Conservation (phyloP, 1,284 basidiomycete genomes). For the Malassezia furfur region DNA sequence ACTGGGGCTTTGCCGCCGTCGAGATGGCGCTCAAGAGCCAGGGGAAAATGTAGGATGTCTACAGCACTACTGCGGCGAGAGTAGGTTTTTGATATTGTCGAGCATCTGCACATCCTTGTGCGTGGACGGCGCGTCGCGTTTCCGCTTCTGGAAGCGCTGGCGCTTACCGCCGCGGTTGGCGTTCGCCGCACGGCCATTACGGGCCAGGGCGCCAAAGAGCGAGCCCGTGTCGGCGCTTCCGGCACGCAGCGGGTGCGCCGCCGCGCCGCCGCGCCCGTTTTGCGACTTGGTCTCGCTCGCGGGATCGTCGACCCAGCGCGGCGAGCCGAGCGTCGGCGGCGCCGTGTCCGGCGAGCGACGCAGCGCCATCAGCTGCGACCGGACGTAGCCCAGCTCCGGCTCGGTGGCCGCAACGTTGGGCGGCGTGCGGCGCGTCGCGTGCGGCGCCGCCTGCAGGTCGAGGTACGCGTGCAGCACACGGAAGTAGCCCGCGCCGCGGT, state of each 20-base stretch:
- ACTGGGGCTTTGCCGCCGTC: constrained; percentile 89
- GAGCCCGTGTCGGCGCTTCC: constrained; percentile 3
- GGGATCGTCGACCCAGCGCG: constrained; percentile 14
- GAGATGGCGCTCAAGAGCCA: constrained; percentile 53
- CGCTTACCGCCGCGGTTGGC: constrained; percentile 2
- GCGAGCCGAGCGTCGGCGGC: constrained; percentile 11
- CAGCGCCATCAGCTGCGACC: constrained; percentile 16
- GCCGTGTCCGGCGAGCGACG: constrained; percentile 1
- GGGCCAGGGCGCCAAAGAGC: constrained; percentile 15
- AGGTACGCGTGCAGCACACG: constrained; percentile 17
- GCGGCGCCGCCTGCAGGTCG: constrained; percentile 4
- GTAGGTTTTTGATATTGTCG: constrained; percentile 17
- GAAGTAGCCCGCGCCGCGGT: constrained; percentile 14
- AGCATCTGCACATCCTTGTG: constrained; percentile 17
- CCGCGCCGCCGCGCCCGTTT: background rate
- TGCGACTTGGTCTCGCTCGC: background rate
- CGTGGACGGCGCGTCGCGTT: constrained; percentile 8
- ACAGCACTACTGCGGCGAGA: constrained; percentile 13
- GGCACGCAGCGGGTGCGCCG: constrained; percentile 1
- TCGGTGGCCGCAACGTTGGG: background rate
- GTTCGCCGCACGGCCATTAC: constrained; percentile 1
- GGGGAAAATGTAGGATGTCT: constrained; percentile 5
- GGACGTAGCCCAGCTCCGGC: constrained; percentile 14
- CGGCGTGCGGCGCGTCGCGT: constrained; percentile 12
- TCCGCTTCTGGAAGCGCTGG: constrained; percentile 12